phyloP scores from a whole-genome alignment of 2,329 filamentous ascomycete genomes.

The Apiospora phragmitis region DNA sequence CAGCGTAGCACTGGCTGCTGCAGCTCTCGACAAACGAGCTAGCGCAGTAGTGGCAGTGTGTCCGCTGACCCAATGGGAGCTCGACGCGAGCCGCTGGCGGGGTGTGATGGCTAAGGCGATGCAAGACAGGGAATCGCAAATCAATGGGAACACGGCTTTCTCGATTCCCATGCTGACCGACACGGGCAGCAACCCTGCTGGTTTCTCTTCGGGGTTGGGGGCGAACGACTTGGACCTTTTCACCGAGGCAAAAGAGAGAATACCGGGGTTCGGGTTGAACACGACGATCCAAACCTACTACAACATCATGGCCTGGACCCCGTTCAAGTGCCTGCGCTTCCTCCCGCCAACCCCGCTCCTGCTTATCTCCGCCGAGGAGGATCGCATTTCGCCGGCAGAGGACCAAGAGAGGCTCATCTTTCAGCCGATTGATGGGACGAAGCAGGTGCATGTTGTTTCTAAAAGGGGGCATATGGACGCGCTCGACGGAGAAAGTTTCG shows the following conservation, averaged over 20 bases:
- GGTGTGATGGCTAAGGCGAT: background rate
- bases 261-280: too few species aligned
- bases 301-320: too few species aligned
- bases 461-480: constrained; percentile 7
- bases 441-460: background rate
- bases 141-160: background rate
- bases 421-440: background rate
- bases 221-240: too few species aligned
- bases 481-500: background rate
- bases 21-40: constrained; percentile 22
- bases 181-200: background rate
- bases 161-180: background rate
- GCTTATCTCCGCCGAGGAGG: too few species aligned
- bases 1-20: constrained; percentile 15
- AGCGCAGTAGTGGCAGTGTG: constrained; percentile 20
- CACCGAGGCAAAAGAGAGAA: too few species aligned
- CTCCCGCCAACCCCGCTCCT: too few species aligned
- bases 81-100: background rate
- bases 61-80: constrained; percentile 17
- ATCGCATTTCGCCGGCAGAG: too few species aligned
- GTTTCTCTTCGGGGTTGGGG: background rate
- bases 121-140: background rate
- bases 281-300: too few species aligned
- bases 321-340: too few species aligned
- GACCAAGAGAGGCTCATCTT: background rate